Base-by-base conservation (phyloP, 352 stramenopile species). In the Phytophthora cajani region DNA sequence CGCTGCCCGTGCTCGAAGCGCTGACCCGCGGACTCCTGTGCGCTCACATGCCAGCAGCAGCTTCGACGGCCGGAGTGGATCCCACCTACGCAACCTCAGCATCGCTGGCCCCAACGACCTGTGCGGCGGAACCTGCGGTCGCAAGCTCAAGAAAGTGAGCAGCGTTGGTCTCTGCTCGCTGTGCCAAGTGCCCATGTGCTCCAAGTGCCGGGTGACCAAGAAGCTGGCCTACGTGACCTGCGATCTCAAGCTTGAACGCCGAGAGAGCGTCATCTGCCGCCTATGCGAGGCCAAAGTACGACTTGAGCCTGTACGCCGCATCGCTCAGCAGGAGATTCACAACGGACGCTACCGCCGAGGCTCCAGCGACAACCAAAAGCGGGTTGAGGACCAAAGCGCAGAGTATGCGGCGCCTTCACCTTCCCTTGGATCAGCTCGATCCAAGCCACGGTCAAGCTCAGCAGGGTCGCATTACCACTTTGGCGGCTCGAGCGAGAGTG, bases 151-250 rank as follows among this genome's bases (percentile, higher is more conserved):
- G 46, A 75, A 72, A 62, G 60, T 80, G 10, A 78, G 51, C 42
- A 74, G 71, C 51, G 62, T 76, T 10, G 77, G 68, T 5, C 50
- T 78, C 19, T 84, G 77, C 50, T 60, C 55, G 3, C 47, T 84
- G 25, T 84, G 77, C 47, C 58, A 76, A 67, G 66, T 72, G 19
- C 66, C 71, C 30, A 77, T 81, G 61, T 84, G 77, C 62, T 72
- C 77, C 50, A 78, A 77, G 53, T 84, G 77, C 47, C 71, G 77
- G 19, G 63, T 81, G 12, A 68, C 56, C 23, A 75, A 77, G 71
- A 84, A 74, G 42, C 54, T 87, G 30, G 67, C 72, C 0, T 74
- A 81, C 21, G 74, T 67, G 25, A 75, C 73, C 8, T 56, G 54
- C 25, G 65, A 84, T 12, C 57, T 84, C 23, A 67, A 62, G 32